Evolutionary conservation across 164 flowering plant genomes (phyloP), one percentile per base, ranked within the genome.

Genomic region (Nymphaea thermarum): DNA sequence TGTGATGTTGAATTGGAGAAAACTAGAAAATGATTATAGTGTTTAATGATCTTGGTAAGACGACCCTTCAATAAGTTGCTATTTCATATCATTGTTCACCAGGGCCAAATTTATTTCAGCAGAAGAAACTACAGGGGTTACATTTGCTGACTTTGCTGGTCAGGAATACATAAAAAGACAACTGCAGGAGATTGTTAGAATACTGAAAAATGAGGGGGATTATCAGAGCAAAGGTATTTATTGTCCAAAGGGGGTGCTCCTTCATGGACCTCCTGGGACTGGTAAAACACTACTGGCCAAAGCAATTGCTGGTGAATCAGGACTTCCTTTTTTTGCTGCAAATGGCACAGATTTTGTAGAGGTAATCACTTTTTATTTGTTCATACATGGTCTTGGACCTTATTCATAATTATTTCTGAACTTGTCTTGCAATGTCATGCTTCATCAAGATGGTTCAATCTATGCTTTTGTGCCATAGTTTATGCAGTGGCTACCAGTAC

Each of bases 291-390:
- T 93, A 70, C 80, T 93, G 65, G 98, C 98, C 67, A 93, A 87
- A 81, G 98, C 98, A 67, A 93, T 93, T 80, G 98, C 98, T 78
- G 98, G 98, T 72, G 98, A 93, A 79, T 87, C 97, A 65, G 98
- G 98, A 41, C 86, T 93, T 74, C 98, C 98, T 55, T 93, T 93
- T 73, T 91, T 93, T 76, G 98, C 98, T 1, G 88, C 87, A 63
- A 93, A 82, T 80, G 98, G 98, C 64, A 93, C 97, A 43, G 98
- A 93, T 81, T 93, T 93, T 83, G 97, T 93, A 17, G 97, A 93
- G 98, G 98, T 88, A 72, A 83, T 83, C 61, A 51, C 41, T 14
- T 65, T 43, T 47, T 5, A 25, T 25, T 25, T 25, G 36, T 25
- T 25, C 1, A 25, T 25, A 25, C 36, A 47, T 4, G 55, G 12